Base-by-base conservation (phyloP, 352 stramenopile species). In the Globisporangium perplexum region DNA sequence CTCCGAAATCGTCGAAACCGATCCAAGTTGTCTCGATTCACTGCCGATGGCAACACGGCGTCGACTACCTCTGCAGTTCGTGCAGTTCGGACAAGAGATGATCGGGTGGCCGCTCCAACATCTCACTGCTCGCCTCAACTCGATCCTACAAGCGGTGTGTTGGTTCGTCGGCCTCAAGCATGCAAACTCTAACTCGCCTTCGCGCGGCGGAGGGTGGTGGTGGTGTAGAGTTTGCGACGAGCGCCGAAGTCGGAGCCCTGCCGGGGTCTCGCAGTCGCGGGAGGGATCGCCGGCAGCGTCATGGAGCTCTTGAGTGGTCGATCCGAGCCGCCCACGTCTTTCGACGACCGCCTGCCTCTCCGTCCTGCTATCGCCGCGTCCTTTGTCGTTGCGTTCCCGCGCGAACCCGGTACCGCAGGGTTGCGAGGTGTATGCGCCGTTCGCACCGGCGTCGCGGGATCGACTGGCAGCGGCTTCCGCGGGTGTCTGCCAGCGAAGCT, bases 261-360 rank as follows among this genome's bases (percentile, higher is more conserved):
- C 26, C 14, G 44, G 17, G 7, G 22, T 39, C 50, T 38, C 4
- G 55, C 18, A 11, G 28, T 35, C 30, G 10, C 17, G n/a, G 39
- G 38, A 22, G 42, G 23, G 28, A 62, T 62, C 30, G 48, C 30
- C 12, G 55, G 55, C 4, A 62, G 42, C 31, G 41, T 7, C 6
- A 38, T 23, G 8, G 31, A 39, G 22, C 7, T 49, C 47, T 55
- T 52, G 18, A n/a, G 7, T 1, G 35, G 30, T 1, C 39, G 42
- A n/a, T 35, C 23, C 17, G 24, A 20, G 30, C 17, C 31, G 5
- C 10, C 30, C 3, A 3, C 22, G 15, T 59, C 53, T 31, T 39
- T 53, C 4, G 53, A 35, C 1, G 35, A 18, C 14, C 53, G 44
- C 17, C 35, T 23, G 1, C 30, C 5, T 47, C 50, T 28, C 50